phyloP scores from a whole-genome alignment of 176 grass and related monocot species.

The Carex littledalei region DNA sequence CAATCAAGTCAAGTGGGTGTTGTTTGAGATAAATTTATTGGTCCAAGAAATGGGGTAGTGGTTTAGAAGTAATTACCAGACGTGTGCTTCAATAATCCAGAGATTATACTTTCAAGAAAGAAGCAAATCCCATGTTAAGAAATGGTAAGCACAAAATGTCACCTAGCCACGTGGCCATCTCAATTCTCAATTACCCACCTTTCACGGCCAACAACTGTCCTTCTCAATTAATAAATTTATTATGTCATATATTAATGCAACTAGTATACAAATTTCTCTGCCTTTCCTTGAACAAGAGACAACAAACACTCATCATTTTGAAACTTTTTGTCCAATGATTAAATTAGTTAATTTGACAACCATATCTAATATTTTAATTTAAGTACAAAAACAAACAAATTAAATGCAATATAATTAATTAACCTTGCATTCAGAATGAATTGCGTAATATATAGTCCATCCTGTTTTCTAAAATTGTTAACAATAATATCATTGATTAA shows the following conservation, averaged over 20 bases:
- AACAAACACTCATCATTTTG: background rate
- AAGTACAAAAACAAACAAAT: no score
- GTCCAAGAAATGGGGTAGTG: background rate
- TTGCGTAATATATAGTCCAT: no score
- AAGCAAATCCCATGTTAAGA: background rate
- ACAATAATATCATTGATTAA: no score
- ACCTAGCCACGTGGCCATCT: conserved; percentile 4
- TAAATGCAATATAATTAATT: no score
- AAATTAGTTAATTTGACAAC: no score
- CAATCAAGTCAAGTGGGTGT: conserved; percentile 8
- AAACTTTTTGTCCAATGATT: no score
- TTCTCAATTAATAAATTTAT: background rate
- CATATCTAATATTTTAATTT: no score
- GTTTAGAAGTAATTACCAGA: background rate
- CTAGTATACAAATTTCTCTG: background rate
- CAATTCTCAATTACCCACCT: background rate
- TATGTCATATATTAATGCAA: background rate
- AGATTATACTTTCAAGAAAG: conserved; percentile 14
- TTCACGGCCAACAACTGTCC: conserved; percentile 9
- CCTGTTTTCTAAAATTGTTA: no score
- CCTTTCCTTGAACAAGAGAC: background rate
- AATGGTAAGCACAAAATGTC: conserved; percentile 2
- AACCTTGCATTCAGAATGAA: no score
- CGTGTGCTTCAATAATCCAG: background rate
- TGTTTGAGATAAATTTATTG: background rate